Base-by-base conservation (phyloP, 2,329 filamentous ascomycete genomes). In the Fusarium torreyae region DNA sequence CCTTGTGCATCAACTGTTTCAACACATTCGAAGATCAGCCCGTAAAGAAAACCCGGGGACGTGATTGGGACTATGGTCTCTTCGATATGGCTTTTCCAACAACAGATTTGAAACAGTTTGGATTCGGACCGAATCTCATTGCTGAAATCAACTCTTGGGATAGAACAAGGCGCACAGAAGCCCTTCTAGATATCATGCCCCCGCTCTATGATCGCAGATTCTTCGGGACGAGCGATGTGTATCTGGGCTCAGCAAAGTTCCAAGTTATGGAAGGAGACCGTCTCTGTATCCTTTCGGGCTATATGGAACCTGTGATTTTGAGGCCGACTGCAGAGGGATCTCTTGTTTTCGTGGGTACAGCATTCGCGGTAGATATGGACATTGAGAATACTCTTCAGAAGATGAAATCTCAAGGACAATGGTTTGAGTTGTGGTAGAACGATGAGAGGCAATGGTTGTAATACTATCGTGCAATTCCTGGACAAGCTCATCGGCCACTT, bases 1-100 rank as follows among this genome's bases (percentile, higher is more conserved):
- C 57, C 5, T 18, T 63, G 57, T 17, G 62, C 24, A 56, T 49
- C 14, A 36, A 24, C 9, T 56, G 42, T 55, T 44, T 56, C 31
- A 56, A 63, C 38, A 53, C 43, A 33, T 5, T 31, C 10, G n/a
- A 31, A 28, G 22, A 24, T 6, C 20, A 28, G 10, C 28, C 43
- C n/a, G 36, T 49, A 10, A 6, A 14, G 33, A 63, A 63, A 42
- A 63, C 48, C 15, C 48, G 42, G 48, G n/a, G 24, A 11, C 26
- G 14, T 38, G 26, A 56, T 20, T 48, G 42, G 42, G 48, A 49
- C 15, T 5, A 40, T 8, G 11, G 39, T 10, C 34, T 63, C 17
- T 43, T 63, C n/a, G 42, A 34, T n/a, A 39, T 63, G 43, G 38
- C 36, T 4, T 39, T 57, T 44, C 39, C 49, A 24, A 22, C 31